Conservation (phyloP, 2,329 filamentous ascomycete genomes). For the Talaromyces sp. region DNA sequence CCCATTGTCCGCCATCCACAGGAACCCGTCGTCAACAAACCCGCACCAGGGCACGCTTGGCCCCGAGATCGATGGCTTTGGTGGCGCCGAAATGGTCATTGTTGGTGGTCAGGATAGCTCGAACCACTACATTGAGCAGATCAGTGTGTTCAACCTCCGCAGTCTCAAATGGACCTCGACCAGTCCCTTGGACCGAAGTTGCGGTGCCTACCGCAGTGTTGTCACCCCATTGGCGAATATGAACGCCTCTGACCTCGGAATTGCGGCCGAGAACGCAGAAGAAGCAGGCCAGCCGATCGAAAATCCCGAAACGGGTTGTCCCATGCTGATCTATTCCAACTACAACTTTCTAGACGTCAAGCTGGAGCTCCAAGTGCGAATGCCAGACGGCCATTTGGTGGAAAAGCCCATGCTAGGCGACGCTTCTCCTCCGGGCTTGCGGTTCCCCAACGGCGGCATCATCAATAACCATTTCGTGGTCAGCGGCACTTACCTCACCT, state of each 20-base stretch:
- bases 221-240: constrained; percentile 67
- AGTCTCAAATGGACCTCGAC: constrained; percentile 95
- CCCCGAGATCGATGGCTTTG: constrained; percentile 80
- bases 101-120: constrained; percentile 93
- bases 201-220: constrained; percentile 92
- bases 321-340: constrained; percentile 97
- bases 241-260: constrained; percentile 41
- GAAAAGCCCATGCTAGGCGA: constrained; percentile 81
- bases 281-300: constrained; percentile 28
- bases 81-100: constrained; percentile 94
- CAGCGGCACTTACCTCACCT: constrained; percentile 93
- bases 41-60: constrained; percentile 85
- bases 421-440: constrained; percentile 83
- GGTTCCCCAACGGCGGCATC: constrained; percentile 92
- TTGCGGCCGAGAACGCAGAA: constrained; percentile 34
- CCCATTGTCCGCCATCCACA: constrained; percentile 78
- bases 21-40: constrained; percentile 77
- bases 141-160: constrained; percentile 94
- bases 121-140: constrained; percentile 99
- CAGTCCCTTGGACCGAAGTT: constrained; percentile 80
- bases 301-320: constrained; percentile 40
- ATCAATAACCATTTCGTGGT: constrained; percentile 97
- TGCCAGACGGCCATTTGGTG: constrained; percentile 73
- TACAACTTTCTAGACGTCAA: constrained; percentile 99
- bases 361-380: constrained; percentile 82